These are phyloP conservation scores for Cydonia oblonga DNA, from an alignment of 331 rosid species.

Conservation along the genomic window DNA sequence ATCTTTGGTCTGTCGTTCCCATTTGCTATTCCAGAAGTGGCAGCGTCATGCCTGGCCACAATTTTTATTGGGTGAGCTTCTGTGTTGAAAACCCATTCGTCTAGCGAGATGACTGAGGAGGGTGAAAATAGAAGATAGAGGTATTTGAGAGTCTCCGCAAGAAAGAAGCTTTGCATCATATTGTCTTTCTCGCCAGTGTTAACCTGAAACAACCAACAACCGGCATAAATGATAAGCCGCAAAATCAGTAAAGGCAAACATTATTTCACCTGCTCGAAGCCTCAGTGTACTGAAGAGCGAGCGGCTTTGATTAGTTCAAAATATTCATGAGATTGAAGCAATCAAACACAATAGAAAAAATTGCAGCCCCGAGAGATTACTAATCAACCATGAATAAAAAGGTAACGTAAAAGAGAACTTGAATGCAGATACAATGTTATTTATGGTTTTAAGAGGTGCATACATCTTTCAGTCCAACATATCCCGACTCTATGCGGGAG, in stretches of 20 bases:
- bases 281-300: not conserved
- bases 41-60: conserved; percentile 37
- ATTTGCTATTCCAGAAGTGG: conserved; percentile 14
- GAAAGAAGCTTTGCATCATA: conserved; percentile 98
- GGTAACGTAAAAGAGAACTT: not conserved
- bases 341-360: too few relatives aligned
- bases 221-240: not conserved
- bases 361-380: not conserved
- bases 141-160: conserved; percentile 92
- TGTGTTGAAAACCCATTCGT: conserved; percentile 97
- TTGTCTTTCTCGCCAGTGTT: conserved; percentile 80
- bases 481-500: conserved; percentile 81
- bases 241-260: not conserved
- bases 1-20: conserved; percentile 28
- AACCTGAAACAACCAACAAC: conserved; percentile 44
- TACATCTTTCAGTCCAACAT: conserved; percentile 95
- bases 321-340: not conserved
- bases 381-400: not conserved
- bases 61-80: conserved; percentile 94
- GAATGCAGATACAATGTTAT: conserved; percentile 2
- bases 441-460: conserved; percentile 21
- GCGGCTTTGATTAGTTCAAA: not conserved
- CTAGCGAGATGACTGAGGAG: conserved; percentile 76
- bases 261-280: not conserved
- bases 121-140: conserved; percentile 91